Conservation (phyloP, 2,329 filamentous ascomycete genomes). For the Fusarium euwallaceae region DNA sequence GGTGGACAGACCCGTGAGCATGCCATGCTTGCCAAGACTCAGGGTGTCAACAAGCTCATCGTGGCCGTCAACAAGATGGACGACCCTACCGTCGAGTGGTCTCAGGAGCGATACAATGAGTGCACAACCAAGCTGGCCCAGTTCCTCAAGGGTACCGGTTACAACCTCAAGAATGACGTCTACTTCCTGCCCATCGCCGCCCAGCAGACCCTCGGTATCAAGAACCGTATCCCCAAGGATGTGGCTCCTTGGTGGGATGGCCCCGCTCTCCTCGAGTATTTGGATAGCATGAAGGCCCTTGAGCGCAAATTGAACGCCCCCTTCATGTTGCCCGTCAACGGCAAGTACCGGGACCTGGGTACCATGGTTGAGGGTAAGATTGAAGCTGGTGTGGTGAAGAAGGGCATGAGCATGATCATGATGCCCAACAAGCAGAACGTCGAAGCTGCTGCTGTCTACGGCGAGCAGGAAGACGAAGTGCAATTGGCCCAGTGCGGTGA, state of each 20-base stretch:
- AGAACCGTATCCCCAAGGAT: conserved; percentile 84
- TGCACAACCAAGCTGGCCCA: conserved; percentile 88
- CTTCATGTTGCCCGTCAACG: conserved; percentile 98
- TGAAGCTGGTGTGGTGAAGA: conserved; percentile 93
- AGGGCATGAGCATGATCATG: conserved; percentile 86
- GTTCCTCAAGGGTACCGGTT: conserved; percentile 93
- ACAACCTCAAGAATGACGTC: conserved; percentile 93
- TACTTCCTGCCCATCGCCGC: conserved; percentile 97
- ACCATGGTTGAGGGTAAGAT: conserved; percentile 99
- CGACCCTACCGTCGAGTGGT: conserved; percentile 96
- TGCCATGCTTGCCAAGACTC: conserved; percentile 97
- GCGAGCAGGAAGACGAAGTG: conserved; percentile 96
- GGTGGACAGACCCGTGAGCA: conserved; percentile 98
- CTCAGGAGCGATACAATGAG: conserved; percentile 90
- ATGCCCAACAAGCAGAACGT: conserved; percentile 94
- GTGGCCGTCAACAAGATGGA: conserved; percentile 99
- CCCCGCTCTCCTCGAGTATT: conserved; percentile 91
- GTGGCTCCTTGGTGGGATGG: conserved; percentile 87
- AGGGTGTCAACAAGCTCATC: conserved; percentile 96
- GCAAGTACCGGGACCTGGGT: conserved; percentile 97
- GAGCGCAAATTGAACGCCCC: conserved; percentile 97
- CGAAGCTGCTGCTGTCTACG: conserved; percentile 87
- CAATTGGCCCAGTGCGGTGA: conserved; percentile 87
- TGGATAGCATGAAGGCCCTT: conserved; percentile 92
- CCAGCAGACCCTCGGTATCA: conserved; percentile 87